Evolutionary conservation across 2,329 filamentous ascomycete genomes (phyloP), one percentile per base, ranked within the genome.

Genomic region (Aquanectria penicillioides): DNA sequence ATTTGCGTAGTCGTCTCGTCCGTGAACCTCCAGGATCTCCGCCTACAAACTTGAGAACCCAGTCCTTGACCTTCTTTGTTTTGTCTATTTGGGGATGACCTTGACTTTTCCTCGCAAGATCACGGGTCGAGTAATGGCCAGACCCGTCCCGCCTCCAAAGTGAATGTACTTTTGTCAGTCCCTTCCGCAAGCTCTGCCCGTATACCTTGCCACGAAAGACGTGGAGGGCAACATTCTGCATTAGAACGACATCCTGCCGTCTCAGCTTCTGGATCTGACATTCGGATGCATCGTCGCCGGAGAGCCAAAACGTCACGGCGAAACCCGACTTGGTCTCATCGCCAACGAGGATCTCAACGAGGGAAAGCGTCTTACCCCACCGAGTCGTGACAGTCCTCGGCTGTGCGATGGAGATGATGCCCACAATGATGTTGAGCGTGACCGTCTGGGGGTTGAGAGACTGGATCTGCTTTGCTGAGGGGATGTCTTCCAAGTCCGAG

Each of bases 291-390:
- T 73, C 34, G 68, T 79, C 63, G 4, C 63, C 64, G 4, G 83
- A 77, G 2, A 97, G 78, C 94, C 94, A 98, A 73, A 97, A 93
- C 3, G 90, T 94, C 53, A 97, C 81, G 23, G 83, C 86, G 75
- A 97, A 97, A 3, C 90, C 91, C 0, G 91, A 86, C 63, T 83
- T 86, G 0, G 93, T 97, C 48, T 97, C 91, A 73, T 98, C 94
- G 5, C 91, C 94, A 1, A 97, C 87, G 1, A 94, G 80, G 2
- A 95, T 75, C 74, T 97, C 93, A 34, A 94, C 79, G 3, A 97
- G 81, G 6, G 90, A 85, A 48, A 89, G 81, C 6, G 81, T 80
- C 10, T 77, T 75, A 22, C 89, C 86, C 78, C 85, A 89, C 33
- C 85, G 83, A 0, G 93, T 92, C 25, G 80, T 84, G 17, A 97